These are phyloP conservation scores for Leptographium galeiforme DNA, from an alignment of 2,329 filamentous ascomycete species.

Conservation along the genomic window DNA sequence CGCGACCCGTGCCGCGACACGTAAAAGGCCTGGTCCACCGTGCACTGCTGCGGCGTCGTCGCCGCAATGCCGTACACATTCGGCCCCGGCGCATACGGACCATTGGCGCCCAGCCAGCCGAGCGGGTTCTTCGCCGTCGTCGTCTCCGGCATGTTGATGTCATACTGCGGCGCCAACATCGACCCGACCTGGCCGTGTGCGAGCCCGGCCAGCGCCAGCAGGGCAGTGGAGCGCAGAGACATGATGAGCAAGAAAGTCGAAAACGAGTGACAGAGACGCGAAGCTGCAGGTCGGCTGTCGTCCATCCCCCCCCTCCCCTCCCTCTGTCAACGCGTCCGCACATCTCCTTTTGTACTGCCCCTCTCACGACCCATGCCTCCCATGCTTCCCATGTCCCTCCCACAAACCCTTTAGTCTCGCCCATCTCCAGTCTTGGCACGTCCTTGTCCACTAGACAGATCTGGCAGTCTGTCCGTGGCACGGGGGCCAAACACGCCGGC, in stretches of 20 bases:
- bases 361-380: no score
- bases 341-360: no score
- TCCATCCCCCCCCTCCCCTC: no score
- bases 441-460: neutral
- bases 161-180: neutral
- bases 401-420: neutral
- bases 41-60: constrained; percentile 40
- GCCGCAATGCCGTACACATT: constrained; percentile 42
- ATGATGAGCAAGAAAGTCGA: neutral
- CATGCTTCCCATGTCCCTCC: no score
- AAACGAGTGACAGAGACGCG: neutral
- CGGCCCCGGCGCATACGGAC: constrained; percentile 35
- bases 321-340: no score
- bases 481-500: constrained; percentile 1
- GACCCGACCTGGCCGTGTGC: constrained; percentile 13
- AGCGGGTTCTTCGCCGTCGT: constrained; percentile 20
- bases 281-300: neutral
- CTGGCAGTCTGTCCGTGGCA: constrained; percentile 4
- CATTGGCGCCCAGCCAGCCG: constrained; percentile 36
- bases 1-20: constrained; percentile 48
- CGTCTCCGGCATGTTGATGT: constrained; percentile 15
- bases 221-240: neutral
- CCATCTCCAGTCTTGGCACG: neutral
- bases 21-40: constrained; percentile 47
- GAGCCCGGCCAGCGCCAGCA: constrained; percentile 11